Conservation (phyloP, 1,284 basidiomycete genomes). For the Coniophora puteana region DNA sequence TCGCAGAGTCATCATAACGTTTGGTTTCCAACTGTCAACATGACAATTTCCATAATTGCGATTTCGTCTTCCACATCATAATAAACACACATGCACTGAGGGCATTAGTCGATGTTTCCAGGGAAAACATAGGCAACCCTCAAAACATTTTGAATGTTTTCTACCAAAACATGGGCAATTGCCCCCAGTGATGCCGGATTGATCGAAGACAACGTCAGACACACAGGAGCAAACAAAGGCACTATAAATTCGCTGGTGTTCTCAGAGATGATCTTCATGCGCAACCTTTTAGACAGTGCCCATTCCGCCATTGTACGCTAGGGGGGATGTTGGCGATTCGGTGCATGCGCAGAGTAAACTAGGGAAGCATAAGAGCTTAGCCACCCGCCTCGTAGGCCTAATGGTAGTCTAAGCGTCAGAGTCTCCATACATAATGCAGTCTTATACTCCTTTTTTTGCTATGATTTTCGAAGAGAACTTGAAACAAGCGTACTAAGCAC, state of each 20-base stretch:
- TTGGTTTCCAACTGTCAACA: conserved; percentile 1
- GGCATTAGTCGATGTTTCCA: too few relatives aligned
- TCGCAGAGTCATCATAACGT: conserved; percentile 41
- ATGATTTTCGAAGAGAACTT: too few relatives aligned
- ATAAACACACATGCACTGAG: too few relatives aligned
- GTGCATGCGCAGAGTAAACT: conserved; percentile 61
- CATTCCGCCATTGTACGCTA: conserved; percentile 42
- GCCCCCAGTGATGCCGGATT: too few relatives aligned
- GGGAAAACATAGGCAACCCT: too few relatives aligned
- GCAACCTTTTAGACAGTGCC: conserved; percentile 79
- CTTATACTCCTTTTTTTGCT: not conserved
- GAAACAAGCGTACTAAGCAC: too few relatives aligned
- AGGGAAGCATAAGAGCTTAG: conserved; percentile 64
- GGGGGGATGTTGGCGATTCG: conserved; percentile 65
- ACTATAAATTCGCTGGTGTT: conserved; percentile 10
- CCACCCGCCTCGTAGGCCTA: conserved; percentile 35
- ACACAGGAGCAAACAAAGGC: conserved; percentile 25
- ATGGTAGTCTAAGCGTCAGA: conserved; percentile 73
- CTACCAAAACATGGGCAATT: too few relatives aligned
- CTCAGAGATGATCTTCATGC: conserved; percentile 26
- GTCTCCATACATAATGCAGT: conserved; percentile 53
- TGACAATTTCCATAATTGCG: not conserved
- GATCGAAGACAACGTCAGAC: not conserved
- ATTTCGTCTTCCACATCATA: too few relatives aligned
- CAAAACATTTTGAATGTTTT: too few relatives aligned